Conservation (phyloP, 1,139 yeast species). For the Taphrina confusa region DNA sequence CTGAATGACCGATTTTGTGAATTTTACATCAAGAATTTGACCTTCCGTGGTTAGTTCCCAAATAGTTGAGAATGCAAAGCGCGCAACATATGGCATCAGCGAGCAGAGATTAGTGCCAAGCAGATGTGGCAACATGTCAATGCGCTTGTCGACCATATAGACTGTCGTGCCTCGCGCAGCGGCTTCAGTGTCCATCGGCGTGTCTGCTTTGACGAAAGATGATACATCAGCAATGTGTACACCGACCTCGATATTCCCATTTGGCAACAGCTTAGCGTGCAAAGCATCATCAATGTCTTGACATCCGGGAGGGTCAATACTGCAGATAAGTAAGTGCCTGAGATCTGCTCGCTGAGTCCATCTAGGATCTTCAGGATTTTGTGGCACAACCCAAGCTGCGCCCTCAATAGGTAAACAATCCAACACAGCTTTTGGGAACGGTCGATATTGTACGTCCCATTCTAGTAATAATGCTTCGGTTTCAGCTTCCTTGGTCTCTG, state of each 20-base stretch:
- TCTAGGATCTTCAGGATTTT: slow-evolving; percentile 54
- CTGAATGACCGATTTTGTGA: slow-evolving; percentile 82
- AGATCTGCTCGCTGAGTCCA: slow-evolving; percentile 73
- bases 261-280: slow-evolving; percentile 79
- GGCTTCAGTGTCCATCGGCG: slow-evolving; percentile 93
- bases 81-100: slow-evolving; percentile 87
- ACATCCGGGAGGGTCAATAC: slow-evolving; percentile 97
- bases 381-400: slow-evolving; percentile 87
- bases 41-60: slow-evolving; percentile 94
- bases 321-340: slow-evolving; percentile 85
- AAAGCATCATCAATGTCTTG: slow-evolving; percentile 99
- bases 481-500: slow-evolving; percentile 92
- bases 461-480: slow-evolving; percentile 91
- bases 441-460: slow-evolving; percentile 95
- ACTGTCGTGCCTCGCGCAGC: slow-evolving; percentile 97
- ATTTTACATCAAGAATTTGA: slow-evolving; percentile 76
- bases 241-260: slow-evolving; percentile 95
- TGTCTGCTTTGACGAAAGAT: slow-evolving; percentile 90
- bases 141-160: slow-evolving; percentile 96
- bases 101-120: slow-evolving; percentile 96
- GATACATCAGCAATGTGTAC: slow-evolving; percentile 99
- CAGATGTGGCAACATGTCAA: slow-evolving; percentile 96
- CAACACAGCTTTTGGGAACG: slow-evolving; percentile 87
- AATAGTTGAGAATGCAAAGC: slow-evolving; percentile 91
- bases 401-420: slow-evolving; percentile 94